phyloP scores from a whole-genome alignment of 1,139 yeast genomes.

The Kodamaea ohmeri region DNA sequence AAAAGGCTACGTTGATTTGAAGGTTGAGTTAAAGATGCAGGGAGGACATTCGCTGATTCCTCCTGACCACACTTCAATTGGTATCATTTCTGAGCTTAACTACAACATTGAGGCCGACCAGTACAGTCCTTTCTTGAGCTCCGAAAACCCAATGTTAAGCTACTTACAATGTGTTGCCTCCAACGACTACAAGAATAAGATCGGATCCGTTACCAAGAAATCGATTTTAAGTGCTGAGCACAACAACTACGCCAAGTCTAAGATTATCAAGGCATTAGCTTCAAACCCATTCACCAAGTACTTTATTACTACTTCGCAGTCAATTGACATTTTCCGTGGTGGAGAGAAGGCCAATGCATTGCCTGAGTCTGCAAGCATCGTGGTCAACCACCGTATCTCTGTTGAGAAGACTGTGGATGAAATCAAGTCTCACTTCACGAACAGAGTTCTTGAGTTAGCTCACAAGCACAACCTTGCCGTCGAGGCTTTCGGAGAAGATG shows the following conservation, averaged over 20 bases:
- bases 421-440: constrained; percentile 21
- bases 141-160: constrained; percentile 48
- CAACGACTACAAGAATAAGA: constrained; percentile 20
- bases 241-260: constrained; percentile 26
- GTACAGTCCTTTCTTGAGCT: constrained; percentile 41
- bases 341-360: constrained; percentile 38
- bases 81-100: constrained; percentile 58
- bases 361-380: constrained; percentile 35
- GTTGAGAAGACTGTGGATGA: constrained; percentile 27
- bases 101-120: constrained; percentile 49
- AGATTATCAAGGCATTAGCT: constrained; percentile 19
- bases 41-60: constrained; percentile 81
- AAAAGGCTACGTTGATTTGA: constrained; percentile 59
- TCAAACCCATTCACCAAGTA: constrained; percentile 18
- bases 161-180: constrained; percentile 49
- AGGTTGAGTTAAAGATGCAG: constrained; percentile 48
- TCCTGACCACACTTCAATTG: constrained; percentile 71
- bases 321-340: constrained; percentile 32
- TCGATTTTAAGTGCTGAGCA: constrained; percentile 28
- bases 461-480: constrained; percentile 20
- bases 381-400: constrained; percentile 34
- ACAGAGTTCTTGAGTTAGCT: constrained; percentile 28
- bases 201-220: constrained; percentile 17
- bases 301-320: constrained; percentile 34
- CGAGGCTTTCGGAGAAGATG: constrained; percentile 18